Conservation (phyloP, 176 grass and related monocot species). For the Alloteropsis semialata region DNA sequence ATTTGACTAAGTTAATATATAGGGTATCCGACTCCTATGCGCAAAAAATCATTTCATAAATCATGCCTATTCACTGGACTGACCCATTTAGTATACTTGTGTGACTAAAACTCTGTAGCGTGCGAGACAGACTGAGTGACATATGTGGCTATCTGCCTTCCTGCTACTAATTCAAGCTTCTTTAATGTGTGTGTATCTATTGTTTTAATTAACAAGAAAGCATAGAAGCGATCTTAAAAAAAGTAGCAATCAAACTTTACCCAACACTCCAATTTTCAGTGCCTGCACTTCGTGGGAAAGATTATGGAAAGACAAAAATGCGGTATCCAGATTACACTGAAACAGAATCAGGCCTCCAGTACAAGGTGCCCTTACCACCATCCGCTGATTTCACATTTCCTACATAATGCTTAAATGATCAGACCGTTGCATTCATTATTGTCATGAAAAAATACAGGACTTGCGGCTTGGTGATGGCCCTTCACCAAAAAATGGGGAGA, state of each 20-base stretch:
- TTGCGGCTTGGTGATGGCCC: conserved; percentile 71
- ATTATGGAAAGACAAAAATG: conserved; percentile 99
- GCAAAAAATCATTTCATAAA: no score
- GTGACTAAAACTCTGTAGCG: background rate
- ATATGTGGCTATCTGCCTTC: background rate
- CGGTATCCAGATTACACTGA: conserved; percentile 94
- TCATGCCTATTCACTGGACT: no score
- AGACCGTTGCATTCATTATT: conserved; percentile 1
- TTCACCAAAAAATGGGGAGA: conserved; percentile 73
- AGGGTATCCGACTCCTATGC: no score
- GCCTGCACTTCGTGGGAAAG: conserved; percentile 91
- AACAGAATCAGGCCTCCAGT: conserved; percentile 93
- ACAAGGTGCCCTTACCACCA: conserved; percentile 57
- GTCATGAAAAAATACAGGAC: conserved; percentile 52
- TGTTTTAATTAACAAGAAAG: background rate
- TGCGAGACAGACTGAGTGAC: background rate
- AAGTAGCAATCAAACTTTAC: background rate
- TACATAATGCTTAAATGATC: background rate
- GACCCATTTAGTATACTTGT: background rate
- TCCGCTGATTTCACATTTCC: conserved; percentile 12
- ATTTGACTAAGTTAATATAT: background rate
- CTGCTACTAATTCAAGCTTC: background rate
- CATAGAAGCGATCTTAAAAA: background rate
- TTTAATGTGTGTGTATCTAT: background rate
- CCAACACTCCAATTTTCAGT: conserved; percentile 38